Percentiles rank a stretch among this genome's conserved stretches.
These are phyloP conservation scores for Lecanicillium sp. DNA, from an alignment of 2,329 filamentous ascomycete species.

Conservation along the genomic window DNA sequence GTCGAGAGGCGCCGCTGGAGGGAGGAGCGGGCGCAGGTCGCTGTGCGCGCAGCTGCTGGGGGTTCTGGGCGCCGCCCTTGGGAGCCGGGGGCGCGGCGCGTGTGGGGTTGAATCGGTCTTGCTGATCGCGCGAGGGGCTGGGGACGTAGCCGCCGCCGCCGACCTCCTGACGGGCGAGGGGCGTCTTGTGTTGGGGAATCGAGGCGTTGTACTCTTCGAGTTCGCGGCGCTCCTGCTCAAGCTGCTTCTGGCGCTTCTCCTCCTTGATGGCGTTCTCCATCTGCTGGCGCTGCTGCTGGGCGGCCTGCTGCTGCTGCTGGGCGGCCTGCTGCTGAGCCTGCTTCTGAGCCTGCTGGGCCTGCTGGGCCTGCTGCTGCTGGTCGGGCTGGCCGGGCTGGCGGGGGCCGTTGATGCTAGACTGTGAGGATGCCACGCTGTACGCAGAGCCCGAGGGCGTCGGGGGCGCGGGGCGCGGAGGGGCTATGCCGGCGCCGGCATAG, in stretches of 20 bases:
- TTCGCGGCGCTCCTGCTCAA: constrained; percentile 65
- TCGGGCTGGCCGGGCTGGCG: constrained; percentile 43
- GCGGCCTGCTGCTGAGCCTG: constrained; percentile 47
- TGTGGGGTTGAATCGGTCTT: constrained; percentile 77
- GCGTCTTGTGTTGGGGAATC: constrained; percentile 72
- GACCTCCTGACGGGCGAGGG: constrained; percentile 84
- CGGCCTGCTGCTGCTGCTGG: constrained; percentile 30
- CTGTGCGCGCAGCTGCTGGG: constrained; percentile 59
- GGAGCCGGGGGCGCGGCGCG: constrained; percentile 80
- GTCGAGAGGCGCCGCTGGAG: constrained; percentile 36
- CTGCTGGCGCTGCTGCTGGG: constrained; percentile 52
- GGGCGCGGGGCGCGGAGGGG: constrained; percentile 62
- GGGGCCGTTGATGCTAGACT: constrained; percentile 32
- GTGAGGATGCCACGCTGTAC: constrained; percentile 33
- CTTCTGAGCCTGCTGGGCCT: constrained; percentile 44
- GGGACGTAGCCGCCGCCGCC: constrained; percentile 42
- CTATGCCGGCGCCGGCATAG: constrained; percentile 54
- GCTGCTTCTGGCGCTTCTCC: constrained; percentile 51
- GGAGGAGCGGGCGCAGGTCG: constrained; percentile 74
- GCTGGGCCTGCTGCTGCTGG: constrained; percentile 26
- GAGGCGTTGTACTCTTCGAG: constrained; percentile 86
- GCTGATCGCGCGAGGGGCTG: constrained; percentile 31
- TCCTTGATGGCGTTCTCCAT: constrained; percentile 49
- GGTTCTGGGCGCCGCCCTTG: constrained; percentile 49
- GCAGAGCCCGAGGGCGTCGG: constrained; percentile 39